Base-by-base conservation (phyloP, 2,329 filamentous ascomycete species). In the Diaporthe sp. region DNA sequence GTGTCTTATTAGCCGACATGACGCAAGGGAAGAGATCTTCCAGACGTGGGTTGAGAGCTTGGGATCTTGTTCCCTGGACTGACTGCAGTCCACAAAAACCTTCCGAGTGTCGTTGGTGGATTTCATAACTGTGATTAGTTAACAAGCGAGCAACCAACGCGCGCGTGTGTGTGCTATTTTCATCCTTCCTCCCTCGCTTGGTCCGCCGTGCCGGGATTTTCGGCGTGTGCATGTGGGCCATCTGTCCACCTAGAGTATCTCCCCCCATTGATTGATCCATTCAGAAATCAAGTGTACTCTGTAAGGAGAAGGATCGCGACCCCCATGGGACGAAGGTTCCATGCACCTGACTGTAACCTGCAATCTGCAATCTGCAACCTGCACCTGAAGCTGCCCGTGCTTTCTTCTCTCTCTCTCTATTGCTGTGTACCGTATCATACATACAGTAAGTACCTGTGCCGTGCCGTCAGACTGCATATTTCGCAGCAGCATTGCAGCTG, bases 111-210 rank as follows among this genome's bases (percentile, higher is more conserved):
- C n/a, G n/a, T n/a, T n/a, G 13, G 25, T 55, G 25, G 50, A 28
- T 52, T 25, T 52, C 28, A 15, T 17, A n/a, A 22, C 47, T 13
- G 17, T 57, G 55, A 22, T 38, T 50, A 13, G 19, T 19, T 22
- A 33, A 15, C 52, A 10, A 17, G 17, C n/a, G n/a, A n/a, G 42
- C 9, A 50, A 38, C 12, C 33, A 58, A 38, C 58, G 38, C 38
- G 58, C 25, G n/a, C n/a, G n/a, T n/a, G n/a, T n/a, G n/a, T n/a
- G 60, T 75, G 71, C 74, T 76, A 76, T 76, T 76, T 74, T 60
- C 52, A 70, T 75, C 66, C 66, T 76, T 74, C 54, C 52, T 64
- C 74, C 66, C 66, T 55, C 74, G 58, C 66, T 55, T 69, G 38
- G 8, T 30, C 68, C 73, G 54, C 28, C 25, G 40, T 60, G 50